Conservation (phyloP, 2,329 filamentous ascomycete species). For the Neofusicoccum parvum region DNA sequence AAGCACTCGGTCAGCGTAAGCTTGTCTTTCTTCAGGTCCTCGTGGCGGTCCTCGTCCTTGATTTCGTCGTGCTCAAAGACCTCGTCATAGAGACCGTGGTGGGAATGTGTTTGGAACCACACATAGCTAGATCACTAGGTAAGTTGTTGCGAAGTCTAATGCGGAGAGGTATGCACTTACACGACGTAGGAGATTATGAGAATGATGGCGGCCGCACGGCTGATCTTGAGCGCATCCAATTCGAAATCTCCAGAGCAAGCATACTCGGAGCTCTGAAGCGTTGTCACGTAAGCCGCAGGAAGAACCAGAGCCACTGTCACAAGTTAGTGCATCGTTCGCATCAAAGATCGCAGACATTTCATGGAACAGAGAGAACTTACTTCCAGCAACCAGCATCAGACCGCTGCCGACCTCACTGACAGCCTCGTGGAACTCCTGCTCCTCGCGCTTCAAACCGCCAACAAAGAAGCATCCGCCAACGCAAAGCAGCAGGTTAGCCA, state of each 20-base stretch:
- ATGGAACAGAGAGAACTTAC: slow-evolving; percentile 32
- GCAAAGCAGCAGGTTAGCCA: slow-evolving; percentile 80
- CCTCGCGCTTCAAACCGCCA: slow-evolving; percentile 68
- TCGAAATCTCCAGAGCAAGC: slow-evolving; percentile 27
- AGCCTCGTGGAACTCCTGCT: slow-evolving; percentile 72
- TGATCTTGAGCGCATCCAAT: slow-evolving; percentile 63
- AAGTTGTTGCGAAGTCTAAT: background rate
- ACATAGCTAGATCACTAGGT: slow-evolving; percentile 43
- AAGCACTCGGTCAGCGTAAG: slow-evolving; percentile 75
- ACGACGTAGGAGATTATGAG: slow-evolving; percentile 66
- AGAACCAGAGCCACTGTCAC: slow-evolving; percentile 50
- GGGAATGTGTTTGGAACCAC: slow-evolving; percentile 74
- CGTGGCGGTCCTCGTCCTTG: slow-evolving; percentile 64
- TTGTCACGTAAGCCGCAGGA: slow-evolving; percentile 57
- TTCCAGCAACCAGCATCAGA: slow-evolving; percentile 75
- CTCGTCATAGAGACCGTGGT: slow-evolving; percentile 75
- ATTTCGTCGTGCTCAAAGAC: slow-evolving; percentile 72
- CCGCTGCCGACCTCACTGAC: slow-evolving; percentile 80
- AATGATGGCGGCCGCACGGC: slow-evolving; percentile 70
- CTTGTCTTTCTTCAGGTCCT: slow-evolving; percentile 64
- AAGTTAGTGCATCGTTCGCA: slow-evolving; percentile 23
- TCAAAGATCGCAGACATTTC: background rate
- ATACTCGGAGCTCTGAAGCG: slow-evolving; percentile 32
- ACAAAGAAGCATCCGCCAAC: slow-evolving; percentile 79
- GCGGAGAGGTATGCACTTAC: slow-evolving; percentile 1